Conservation (phyloP, 108 stramenopile genomes). For the Skeletonema menzelii region DNA sequence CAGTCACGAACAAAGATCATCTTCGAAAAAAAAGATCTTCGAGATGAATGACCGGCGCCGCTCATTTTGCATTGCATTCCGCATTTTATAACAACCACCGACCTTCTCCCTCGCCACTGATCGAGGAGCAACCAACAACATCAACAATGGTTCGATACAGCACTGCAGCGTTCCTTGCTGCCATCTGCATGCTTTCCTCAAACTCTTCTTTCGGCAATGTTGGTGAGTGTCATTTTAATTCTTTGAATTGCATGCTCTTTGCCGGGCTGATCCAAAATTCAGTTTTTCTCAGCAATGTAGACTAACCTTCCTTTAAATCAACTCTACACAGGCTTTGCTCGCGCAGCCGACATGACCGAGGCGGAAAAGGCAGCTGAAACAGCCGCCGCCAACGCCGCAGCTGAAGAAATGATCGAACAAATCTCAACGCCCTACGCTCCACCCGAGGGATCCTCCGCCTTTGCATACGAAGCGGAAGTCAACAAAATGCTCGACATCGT, state of each 20-base stretch:
- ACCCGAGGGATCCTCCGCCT: slow-evolving; percentile 41
- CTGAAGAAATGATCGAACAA: slow-evolving; percentile 22
- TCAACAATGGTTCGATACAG: slow-evolving; percentile 1
- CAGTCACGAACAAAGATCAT: too few relatives aligned
- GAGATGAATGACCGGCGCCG: too few relatives aligned
- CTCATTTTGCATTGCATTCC: too few relatives aligned
- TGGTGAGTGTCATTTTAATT: not conserved
- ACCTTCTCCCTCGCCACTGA: not conserved
- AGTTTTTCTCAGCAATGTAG: too few relatives aligned
- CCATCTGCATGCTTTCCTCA: not conserved
- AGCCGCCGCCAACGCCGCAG: slow-evolving; percentile 34
- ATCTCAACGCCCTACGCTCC: slow-evolving; percentile 33
- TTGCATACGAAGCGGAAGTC: slow-evolving; percentile 97
- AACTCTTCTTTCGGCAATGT: not conserved
- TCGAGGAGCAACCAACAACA: not conserved
- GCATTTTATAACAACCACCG: not conserved
- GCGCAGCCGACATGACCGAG: slow-evolving; percentile 31
- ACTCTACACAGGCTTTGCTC: slow-evolving; percentile 1
- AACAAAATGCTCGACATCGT: slow-evolving; percentile 99
- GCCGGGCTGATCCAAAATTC: not conserved
- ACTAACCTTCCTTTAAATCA: not conserved
- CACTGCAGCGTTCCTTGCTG: not conserved
- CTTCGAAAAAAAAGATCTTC: too few relatives aligned
- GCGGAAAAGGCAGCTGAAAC: slow-evolving; percentile 40
- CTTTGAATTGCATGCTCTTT: not conserved